Evolutionary conservation across 345 rosid genomes (phyloP), one percentile per base, ranked within the genome.

Genomic region (Noccaea bulbosa): DNA sequence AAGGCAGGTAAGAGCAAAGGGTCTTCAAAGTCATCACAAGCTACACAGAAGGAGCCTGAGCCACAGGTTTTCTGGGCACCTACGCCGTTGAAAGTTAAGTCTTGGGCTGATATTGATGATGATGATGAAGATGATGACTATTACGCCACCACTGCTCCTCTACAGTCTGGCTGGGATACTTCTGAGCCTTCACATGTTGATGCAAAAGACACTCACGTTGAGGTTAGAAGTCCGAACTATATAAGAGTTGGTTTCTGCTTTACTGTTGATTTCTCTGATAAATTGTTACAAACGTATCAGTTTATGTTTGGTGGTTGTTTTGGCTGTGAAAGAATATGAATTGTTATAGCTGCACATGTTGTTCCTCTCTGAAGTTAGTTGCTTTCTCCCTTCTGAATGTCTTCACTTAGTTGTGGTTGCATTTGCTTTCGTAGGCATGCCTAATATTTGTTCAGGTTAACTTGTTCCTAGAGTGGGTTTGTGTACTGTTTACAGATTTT

Each of bases 81-180:
- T 48, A 56, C 83, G 16, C 86, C 87, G 0, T 60, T 83, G 63
- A 83, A 68, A 58, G 79, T 39, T 33, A 76, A 74, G 72, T 81
- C 87, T 17, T 85, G 90, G 90, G 90, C 86, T 5, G 90, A 85
- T 75, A 76, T 85, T 3, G 87, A 81, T 44, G 86, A 83, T 5
- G 89, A 85, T 2, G 90, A 85, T 35, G 79, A 76, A 0, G 90
- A 85, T 11, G 79, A 76, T 22, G 90, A 85, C 61, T 85, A 81
- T 54, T 85, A 73, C 37, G 83, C 83, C 37, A 85, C 87, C 63
- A 58, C 87, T 34, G 87, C 81, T 33, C 87, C 89, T 32, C 81
- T 67, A 6, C 70, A 57, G 37, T 20, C 84, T 40, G 81, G 47
- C 43, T 85, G 87, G 90, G 63, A 55, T 11, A 34, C 80, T 32